A percentile compares a stretch with the other conserved stretches of the same genome.
Conservation (phyloP, 345 rosid genomes). For the Linum tenue region DNA sequence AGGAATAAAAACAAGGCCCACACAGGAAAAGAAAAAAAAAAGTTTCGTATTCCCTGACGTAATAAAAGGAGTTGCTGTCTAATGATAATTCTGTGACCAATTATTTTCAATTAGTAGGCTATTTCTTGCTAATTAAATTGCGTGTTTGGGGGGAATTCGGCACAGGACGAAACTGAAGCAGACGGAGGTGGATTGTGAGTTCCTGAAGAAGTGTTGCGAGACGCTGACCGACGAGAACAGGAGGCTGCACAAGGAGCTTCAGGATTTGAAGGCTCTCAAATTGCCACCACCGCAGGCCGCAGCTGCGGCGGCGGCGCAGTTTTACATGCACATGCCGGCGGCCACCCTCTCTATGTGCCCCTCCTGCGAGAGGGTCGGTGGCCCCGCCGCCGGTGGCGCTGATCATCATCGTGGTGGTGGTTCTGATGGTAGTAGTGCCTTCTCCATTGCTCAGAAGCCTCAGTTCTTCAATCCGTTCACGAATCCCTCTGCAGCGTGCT, state of each 20-base stretch:
- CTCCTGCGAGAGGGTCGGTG: constrained; percentile 45
- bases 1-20: too few species aligned
- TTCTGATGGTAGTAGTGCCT: constrained; percentile 28
- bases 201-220: constrained; percentile 18
- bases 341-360: not conserved
- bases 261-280: constrained; percentile 15
- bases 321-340: constrained; percentile 14
- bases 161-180: constrained; percentile 12
- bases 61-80: too few species aligned
- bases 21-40: too few species aligned
- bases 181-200: constrained; percentile 20
- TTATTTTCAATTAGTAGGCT: too few species aligned
- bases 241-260: constrained; percentile 18
- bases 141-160: not conserved
- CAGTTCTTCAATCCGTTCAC: constrained; percentile 61
- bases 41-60: not conserved
- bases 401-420: too few species aligned
- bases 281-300: not conserved
- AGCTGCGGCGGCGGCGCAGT: constrained; percentile 3
- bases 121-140: too few species aligned
- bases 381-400: constrained; percentile 5
- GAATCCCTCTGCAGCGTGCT: constrained; percentile 86
- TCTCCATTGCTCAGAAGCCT: constrained; percentile 45
- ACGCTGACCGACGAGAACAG: constrained; percentile 18
- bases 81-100: not conserved